These are phyloP conservation scores for Zalerion maritima DNA, from an alignment of 495 filamentous ascomycete genomes.

Conservation along the genomic window DNA sequence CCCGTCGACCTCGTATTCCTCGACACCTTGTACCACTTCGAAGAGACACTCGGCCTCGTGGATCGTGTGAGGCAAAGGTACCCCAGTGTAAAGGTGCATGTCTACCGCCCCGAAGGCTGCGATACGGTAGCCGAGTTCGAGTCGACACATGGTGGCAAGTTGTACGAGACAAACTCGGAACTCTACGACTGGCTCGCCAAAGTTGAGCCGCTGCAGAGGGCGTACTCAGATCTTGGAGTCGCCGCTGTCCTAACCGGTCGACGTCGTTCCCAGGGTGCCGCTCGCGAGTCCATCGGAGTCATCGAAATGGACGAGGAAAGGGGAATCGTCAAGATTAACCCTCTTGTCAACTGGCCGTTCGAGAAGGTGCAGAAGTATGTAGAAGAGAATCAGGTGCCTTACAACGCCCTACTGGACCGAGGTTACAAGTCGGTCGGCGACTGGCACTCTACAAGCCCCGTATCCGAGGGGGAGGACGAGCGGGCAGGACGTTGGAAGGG, in stretches of 20 bases:
- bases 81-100: slow-evolving; percentile 62
- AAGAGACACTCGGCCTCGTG: slow-evolving; percentile 74
- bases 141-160: slow-evolving; percentile 58
- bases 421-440: slow-evolving; percentile 97
- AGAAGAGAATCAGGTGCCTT: slow-evolving; percentile 73
- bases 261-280: slow-evolving; percentile 81
- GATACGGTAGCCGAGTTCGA: slow-evolving; percentile 64
- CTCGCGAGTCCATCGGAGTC: slow-evolving; percentile 75
- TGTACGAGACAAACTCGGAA: slow-evolving; percentile 79
- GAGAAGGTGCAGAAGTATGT: slow-evolving; percentile 78
- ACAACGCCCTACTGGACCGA: slow-evolving; percentile 77
- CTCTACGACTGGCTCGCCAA: slow-evolving; percentile 96
- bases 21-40: slow-evolving; percentile 91
- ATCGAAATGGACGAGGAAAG: slow-evolving; percentile 79
- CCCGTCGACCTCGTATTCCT: slow-evolving; percentile 89
- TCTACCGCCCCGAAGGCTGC: slow-evolving; percentile 69
- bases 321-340: slow-evolving; percentile 94
- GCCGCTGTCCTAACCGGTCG: slow-evolving; percentile 92
- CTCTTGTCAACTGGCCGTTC: slow-evolving; percentile 93
- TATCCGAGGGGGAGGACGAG: slow-evolving; percentile 85
- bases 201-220: slow-evolving; percentile 88
- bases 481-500: slow-evolving; percentile 96
- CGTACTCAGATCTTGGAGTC: slow-evolving; percentile 77
- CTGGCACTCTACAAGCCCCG: slow-evolving; percentile 91
- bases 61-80: slow-evolving; percentile 64